Base-by-base conservation (phyloP, 225 moss, liverwort and hornwort species). In the Thuidium tamariscinum region DNA sequence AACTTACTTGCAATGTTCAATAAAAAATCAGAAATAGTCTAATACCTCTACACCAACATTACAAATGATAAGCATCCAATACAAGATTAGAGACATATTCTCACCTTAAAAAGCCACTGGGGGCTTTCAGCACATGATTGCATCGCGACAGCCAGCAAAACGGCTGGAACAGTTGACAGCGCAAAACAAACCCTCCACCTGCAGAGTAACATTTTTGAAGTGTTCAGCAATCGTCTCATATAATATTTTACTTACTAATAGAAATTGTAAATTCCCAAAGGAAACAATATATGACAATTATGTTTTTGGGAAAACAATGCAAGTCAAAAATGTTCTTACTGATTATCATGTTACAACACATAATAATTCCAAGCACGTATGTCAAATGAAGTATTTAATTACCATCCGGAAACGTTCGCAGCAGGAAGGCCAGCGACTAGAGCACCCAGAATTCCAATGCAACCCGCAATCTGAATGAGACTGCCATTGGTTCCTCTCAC, bases 151-250 rank as follows among this genome's bases (percentile, higher is more conserved):
- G 86, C 90, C 72, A 93, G 92, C 37, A 83, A 11, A 84, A 88
- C 88, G 25, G 93, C 92, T 51, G 93, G 93, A 54, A 93, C 83
- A 29, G 86, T 77, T 29, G 93, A 90, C 46, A 93, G 34, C 13
- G 80, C 87, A 72, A 93, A 93, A 74, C 92, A 92, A 73, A 48
- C 89, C 74, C 93, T 92, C 93, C 93, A 93, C 93, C 93, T 93
- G 85, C 73, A 83, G 39, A 74, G 44, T 8, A 71, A 12, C 55
- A 83, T 41, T 80, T 13, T 3, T 23, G 13, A 61, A 70, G 2
- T 46, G 7, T 46, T 37, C 17, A 54, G 20, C 21, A 34, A 57
- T 15, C 5, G 1, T 56, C 52, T 41, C 6, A 34, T 25, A 0
- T 10, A 27, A 2, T 13, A 14, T 15, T 8, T 5, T 6, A 0